Base-by-base conservation (phyloP, 345 rosid genomes). In the Citrus unshiu region DNA sequence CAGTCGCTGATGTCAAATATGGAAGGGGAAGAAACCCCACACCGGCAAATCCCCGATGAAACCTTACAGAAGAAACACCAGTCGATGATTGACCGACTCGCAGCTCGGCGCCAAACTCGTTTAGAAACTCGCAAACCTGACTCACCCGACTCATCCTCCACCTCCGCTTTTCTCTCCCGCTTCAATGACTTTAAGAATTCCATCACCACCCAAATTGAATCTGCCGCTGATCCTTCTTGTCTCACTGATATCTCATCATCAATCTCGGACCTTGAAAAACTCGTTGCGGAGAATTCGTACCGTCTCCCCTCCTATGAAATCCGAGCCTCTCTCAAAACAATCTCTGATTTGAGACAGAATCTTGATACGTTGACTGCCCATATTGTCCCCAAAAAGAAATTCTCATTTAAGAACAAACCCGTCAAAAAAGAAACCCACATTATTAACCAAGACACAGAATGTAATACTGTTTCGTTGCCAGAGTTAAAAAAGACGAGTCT, bases 61-160 rank as follows among this genome's bases (percentile, higher is more conserved):
- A 5, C 27, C 25, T 30, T 30, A 19, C 74, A 21, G 32, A 71
- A 30, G 40, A 71, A 71, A 9, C 61, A 70, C 25, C 83, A 87
- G 77, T 87, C 83, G 74, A 92, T 95, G 98, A 89, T 95, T 9
- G 91, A 95, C 35, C 91, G 95, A 62, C 93, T 95, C 84, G 81
- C 95, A n/a, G 85, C 82, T 75, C 92, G 97, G 77, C 95, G 91
- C 76, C 91, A 92, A 79, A 71, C 88, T 78, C 91, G 92, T 58
- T 43, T 82, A 14, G 77, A 77, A 58, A 73, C 83, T 74, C 67
- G 30, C 72, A 87, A 83, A 75, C 76, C 86, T 54, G 81, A 90
- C 77, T 80, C 86, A 63, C 27, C 84, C 63, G 70, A 78, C 21
- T 83, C 86, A 9, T 75, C 58, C 43, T 77, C 97, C 18, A 87